Conservation (phyloP, 179 eudicot species). For the Beta corolliflora region DNA sequence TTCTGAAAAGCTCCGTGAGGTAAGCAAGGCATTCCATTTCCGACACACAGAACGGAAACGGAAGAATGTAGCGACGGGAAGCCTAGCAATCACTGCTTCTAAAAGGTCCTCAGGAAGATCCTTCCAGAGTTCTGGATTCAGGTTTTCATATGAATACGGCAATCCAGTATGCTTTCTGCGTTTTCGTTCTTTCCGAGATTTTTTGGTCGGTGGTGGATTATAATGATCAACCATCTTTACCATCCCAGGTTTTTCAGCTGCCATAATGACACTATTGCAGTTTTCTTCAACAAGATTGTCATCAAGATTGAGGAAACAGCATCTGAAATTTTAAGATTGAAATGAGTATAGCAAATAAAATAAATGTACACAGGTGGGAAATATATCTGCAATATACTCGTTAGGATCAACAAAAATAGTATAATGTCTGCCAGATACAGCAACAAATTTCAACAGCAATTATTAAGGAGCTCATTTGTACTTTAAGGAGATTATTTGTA, state of each 20-base stretch:
- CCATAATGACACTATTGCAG: constrained; percentile 44
- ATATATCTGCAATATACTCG: neutral
- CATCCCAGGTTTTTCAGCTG: constrained; percentile 46
- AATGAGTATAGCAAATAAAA: constrained; percentile 6
- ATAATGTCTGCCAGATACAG: neutral
- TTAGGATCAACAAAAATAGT: neutral
- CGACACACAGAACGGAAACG: constrained; percentile 77
- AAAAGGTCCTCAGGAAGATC: constrained; percentile 86
- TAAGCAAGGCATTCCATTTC: constrained; percentile 80
- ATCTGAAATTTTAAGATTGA: constrained; percentile 38
- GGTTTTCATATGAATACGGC: constrained; percentile 29
- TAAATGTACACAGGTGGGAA: neutral
- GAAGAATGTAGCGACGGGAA: constrained; percentile 79
- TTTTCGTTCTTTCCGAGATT: constrained; percentile 60
- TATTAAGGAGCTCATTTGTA: neutral
- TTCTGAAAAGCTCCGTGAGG: constrained; percentile 64
- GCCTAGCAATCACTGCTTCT: constrained; percentile 84
- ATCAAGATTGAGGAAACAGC: constrained; percentile 58
- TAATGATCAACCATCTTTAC: constrained; percentile 60
- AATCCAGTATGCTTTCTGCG: constrained; percentile 31
- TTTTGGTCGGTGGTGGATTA: constrained; percentile 69
- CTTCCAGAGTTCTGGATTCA: constrained; percentile 77
- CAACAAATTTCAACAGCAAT: neutral
- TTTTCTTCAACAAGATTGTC: constrained; percentile 49
- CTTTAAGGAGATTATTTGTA: neutral